A percentile compares a stretch with the other conserved stretches of the same genome.
These are phyloP conservation scores for Trichoderma arundinaceum DNA, from an alignment of 2,329 filamentous ascomycete genomes.

Conservation along the genomic window DNA sequence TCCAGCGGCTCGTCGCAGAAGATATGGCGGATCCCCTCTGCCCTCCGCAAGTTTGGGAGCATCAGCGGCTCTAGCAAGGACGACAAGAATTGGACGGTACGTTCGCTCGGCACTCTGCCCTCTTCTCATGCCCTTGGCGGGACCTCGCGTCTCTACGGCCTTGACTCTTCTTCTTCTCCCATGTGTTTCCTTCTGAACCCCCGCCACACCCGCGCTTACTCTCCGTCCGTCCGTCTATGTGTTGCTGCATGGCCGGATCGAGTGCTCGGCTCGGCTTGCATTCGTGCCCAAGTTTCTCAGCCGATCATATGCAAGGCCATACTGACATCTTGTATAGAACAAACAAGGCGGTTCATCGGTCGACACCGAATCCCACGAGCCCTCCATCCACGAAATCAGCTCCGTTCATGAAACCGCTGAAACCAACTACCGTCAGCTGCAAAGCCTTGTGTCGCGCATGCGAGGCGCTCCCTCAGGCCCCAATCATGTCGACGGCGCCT, in stretches of 20 bases:
- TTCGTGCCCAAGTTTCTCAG: background rate
- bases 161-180: too few species aligned
- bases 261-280: background rate
- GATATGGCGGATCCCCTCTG: conserved; percentile 37
- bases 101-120: background rate
- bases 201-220: background rate
- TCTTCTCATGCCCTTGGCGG: background rate
- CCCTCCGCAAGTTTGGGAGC: conserved; percentile 35
- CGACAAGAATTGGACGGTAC: conserved; percentile 34
- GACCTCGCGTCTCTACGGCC: too few species aligned
- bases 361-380: conserved; percentile 41
- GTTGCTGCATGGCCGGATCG: background rate
- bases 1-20: conserved; percentile 32
- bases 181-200: too few species aligned
- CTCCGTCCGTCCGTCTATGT: background rate
- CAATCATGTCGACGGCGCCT: conserved; percentile 51
- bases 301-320: background rate
- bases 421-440: conserved; percentile 45
- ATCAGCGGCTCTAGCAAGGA: conserved; percentile 36
- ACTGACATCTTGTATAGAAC: conserved; percentile 12
- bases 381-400: conserved; percentile 39
- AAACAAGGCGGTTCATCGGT: conserved; percentile 29
- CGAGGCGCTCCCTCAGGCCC: conserved; percentile 43
- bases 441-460: conserved; percentile 46
- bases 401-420: conserved; percentile 42